Evolutionary conservation across 192 early-diverging fungal species (phyloP), one percentile per base, ranked within the genome.

Genomic region (Spizellomyces sp.): DNA sequence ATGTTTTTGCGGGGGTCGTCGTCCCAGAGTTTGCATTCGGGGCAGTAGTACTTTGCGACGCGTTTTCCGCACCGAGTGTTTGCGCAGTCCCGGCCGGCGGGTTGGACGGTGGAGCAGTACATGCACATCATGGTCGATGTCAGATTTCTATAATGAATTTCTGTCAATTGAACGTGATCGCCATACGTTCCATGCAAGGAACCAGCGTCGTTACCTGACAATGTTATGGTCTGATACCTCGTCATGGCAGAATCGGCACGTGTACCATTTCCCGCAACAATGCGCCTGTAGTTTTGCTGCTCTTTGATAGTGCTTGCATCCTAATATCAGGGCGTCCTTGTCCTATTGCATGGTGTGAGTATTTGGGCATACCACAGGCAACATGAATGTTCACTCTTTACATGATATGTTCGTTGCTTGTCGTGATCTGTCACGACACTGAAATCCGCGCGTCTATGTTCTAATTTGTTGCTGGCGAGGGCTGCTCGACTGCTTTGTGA

Each of bases 111-210:
- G 44, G 75, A 59, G 77, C 96, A 99, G 68, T 90, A 79, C 96
- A 97, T 98, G 73, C 96, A 99, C 71, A 93, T 86, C 95, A 99
- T 98, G 62, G 79, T 87, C 59, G 88, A 86, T 0, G 87, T 88
- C 5, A 83, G 78, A 65, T 89, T 88, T 42, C 91, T 88, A 46
- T 8, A 36, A 61, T 67, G 27, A 3, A 3, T 36, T 36, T 36
- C 27, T 36, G 27, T 60, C 15, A 14, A 19, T 12, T 9, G 41
- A 0, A 61, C 61, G 48, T 7, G 36, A 69, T 58, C 7, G 27
- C 27, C 27, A 36, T 36, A 36, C 3, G 0, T 0, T 36, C 27
- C 0, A 2, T 0, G 1, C 50, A 4, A 21, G 12, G 46, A 36
- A 46, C 10, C 9, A 60, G 22, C 21, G 9, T 50, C 55, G 8